These are phyloP conservation scores for Pecoramyces ruminantium DNA, from an alignment of 192 early-diverging fungal genomes.

Conservation along the genomic window DNA sequence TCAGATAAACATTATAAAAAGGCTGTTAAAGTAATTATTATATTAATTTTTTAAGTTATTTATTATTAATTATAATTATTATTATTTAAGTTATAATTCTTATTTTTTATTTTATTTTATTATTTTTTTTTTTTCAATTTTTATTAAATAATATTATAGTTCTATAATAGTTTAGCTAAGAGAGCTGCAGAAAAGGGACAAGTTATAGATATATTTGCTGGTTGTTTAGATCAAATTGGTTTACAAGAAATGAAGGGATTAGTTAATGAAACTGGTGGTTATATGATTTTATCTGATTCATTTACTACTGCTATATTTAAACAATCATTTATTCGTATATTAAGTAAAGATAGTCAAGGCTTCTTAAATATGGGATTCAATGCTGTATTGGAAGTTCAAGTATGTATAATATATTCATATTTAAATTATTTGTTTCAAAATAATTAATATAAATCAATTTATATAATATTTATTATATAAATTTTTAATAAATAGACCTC, in stretches of 20 bases:
- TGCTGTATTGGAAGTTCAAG: slow-evolving; percentile 86
- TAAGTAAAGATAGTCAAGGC: slow-evolving; percentile 77
- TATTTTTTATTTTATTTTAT: too few relatives aligned
- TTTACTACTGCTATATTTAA: slow-evolving; percentile 95
- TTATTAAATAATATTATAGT: too few relatives aligned
- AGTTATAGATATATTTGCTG: slow-evolving; percentile 89
- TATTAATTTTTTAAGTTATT: too few relatives aligned
- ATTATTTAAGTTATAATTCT: too few relatives aligned
- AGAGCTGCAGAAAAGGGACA: slow-evolving; percentile 76
- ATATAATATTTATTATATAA: too few relatives aligned
- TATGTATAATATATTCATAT: too few relatives aligned
- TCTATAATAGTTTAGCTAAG: slow-evolving; percentile 77
- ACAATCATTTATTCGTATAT: slow-evolving; percentile 87
- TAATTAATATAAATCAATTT: too few relatives aligned
- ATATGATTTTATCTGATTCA: slow-evolving; percentile 88
- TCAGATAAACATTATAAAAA: slow-evolving; percentile 81
- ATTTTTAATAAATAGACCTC: slow-evolving; percentile 77
- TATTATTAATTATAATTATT: too few relatives aligned
- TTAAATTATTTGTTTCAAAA: too few relatives aligned
- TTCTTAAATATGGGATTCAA: slow-evolving; percentile 94
- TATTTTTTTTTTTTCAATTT: too few relatives aligned
- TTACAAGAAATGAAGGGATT: slow-evolving; percentile 90
- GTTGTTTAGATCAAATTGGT: slow-evolving; percentile 95
- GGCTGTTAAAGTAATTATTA: slow-evolving; percentile 52
- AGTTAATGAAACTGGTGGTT: slow-evolving; percentile 74